These are phyloP conservation scores for Rutstroemia sp. DNA, from an alignment of 2,329 filamentous ascomycete species.

Conservation along the genomic window DNA sequence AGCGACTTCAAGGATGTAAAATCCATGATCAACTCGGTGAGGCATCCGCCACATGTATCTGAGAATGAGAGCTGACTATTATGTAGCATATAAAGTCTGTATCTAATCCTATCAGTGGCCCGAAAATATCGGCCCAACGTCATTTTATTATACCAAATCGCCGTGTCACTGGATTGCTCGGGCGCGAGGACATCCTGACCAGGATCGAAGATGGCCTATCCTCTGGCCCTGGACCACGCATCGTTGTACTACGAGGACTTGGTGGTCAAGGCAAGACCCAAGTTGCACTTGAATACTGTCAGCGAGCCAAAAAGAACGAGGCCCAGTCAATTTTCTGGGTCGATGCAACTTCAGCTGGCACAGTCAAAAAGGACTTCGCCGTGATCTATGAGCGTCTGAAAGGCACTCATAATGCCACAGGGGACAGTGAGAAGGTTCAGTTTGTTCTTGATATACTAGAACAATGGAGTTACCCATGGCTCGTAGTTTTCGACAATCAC, in stretches of 20 bases:
- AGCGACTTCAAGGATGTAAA: background rate
- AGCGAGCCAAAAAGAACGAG: conserved; percentile 7
- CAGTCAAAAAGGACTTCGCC: conserved; percentile 12
- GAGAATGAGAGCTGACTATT: background rate
- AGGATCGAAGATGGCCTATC: conserved; percentile 12
- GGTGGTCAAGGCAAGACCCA: conserved; percentile 23
- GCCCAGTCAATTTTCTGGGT: conserved; percentile 15
- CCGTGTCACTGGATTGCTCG: conserved; percentile 13
- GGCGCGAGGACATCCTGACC: conserved; percentile 14
- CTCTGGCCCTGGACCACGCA: background rate
- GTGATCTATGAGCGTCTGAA: conserved; percentile 11
- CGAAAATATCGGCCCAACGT: background rate
- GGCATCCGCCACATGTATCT: background rate
- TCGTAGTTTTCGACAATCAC: conserved; percentile 23
- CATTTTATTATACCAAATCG: conserved; percentile 12
- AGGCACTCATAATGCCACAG: background rate
- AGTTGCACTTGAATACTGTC: conserved; percentile 18
- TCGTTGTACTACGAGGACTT: conserved; percentile 17
- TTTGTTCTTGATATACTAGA: conserved; percentile 10
- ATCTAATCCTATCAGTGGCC: background rate
- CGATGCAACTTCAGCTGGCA: conserved; percentile 14
- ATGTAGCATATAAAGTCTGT: background rate
- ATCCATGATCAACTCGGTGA: background rate
- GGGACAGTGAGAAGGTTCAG: background rate
- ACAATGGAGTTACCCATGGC: conserved; percentile 11